These are phyloP conservation scores for Apiosordaria backusii DNA, from an alignment of 495 filamentous ascomycete genomes.

Conservation along the genomic window DNA sequence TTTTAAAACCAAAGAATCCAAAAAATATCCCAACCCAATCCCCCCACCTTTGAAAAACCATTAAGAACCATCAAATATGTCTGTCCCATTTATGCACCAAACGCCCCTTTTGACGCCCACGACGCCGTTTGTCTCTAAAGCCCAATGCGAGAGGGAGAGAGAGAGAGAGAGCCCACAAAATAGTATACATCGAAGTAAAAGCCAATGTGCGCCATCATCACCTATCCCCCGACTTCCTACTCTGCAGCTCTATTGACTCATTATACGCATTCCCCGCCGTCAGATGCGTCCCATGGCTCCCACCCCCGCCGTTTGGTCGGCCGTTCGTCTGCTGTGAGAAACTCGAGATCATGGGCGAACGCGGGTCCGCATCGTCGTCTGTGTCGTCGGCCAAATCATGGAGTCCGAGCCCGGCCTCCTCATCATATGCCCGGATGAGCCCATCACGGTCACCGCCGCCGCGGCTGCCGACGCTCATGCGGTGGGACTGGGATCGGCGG, in stretches of 20 bases:
- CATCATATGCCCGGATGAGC: slow-evolving; percentile 78
- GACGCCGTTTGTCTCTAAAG: too few species aligned
- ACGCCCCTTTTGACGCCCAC: too few species aligned
- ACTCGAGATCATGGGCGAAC: slow-evolving; percentile 32
- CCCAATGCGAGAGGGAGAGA: too few species aligned
- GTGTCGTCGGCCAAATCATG: slow-evolving; percentile 67
- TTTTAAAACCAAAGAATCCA: too few species aligned
- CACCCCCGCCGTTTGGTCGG: slow-evolving; percentile 18
- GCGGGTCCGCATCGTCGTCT: slow-evolving; percentile 54
- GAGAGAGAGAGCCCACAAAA: too few species aligned
- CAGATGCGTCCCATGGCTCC: slow-evolving; percentile 20
- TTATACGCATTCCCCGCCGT: slow-evolving; percentile 24
- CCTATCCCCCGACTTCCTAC: slow-evolving; percentile 35
- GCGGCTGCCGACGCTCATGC: slow-evolving; percentile 57
- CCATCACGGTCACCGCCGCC: slow-evolving; percentile 67
- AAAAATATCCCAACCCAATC: too few species aligned
- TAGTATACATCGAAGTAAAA: too few species aligned
- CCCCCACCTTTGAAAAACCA: too few species aligned
- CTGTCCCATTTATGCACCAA: too few species aligned
- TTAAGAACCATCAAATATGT: too few species aligned
- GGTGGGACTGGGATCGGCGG: slow-evolving; percentile 52
- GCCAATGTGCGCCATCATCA: slow-evolving; percentile 21
- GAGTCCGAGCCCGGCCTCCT: slow-evolving; percentile 60
- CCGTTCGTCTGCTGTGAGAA: slow-evolving; percentile 12
- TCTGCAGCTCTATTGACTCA: slow-evolving; percentile 44